Base-by-base conservation (phyloP, 768 basidiomycete genomes). In the Pleurotus ostreatus region DNA sequence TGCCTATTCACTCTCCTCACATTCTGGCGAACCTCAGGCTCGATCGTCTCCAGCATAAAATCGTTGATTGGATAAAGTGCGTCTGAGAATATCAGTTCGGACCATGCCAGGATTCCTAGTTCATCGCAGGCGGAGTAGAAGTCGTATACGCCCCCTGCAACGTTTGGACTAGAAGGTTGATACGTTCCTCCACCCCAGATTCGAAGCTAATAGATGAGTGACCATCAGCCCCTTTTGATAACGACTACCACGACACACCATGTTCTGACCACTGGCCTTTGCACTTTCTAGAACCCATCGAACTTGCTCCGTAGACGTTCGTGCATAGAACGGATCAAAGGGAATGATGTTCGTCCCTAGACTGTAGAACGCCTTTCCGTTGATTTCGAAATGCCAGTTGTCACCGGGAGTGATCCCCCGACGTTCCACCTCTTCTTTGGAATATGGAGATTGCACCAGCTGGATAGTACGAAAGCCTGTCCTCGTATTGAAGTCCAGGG, bases 401-500 rank as follows among this genome's bases (percentile, higher is more conserved):
- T 85, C 81, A 5, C 82, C 82, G 1, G 82, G 81, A 0, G 76
- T 82, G 55, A 83, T 82, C 1, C 81, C 80, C 3, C 78, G 72
- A 30, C 65, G 60, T 2, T 63, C 64, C 16, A 82, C 61, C 26
- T 83, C 80, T 26, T 70, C 66, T 48, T 75, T 66, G 6, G 75
- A 66, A 59, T 82, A 82, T 2, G 77, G 68, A 6, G 71, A 64
- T 65, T 83, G 82, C 23, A 76, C 71, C 30, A 83, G 75, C 48
- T 78, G 70, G 48, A 84, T 76, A 2, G 83, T 83, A n/a, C 83
- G 78, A 68, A 84, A 85, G 6, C 83, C 82, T 4, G 79, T 82
- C 25, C 74, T 74, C 2, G 73, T 73, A 16, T 70, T 71, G 59
- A 79, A 77, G 38, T 65, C 69, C 38, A 78, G 65, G 1, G 62